Evolutionary conservation across 441 rosid species (phyloP).

Genomic region (Breynia disticha): DNA sequence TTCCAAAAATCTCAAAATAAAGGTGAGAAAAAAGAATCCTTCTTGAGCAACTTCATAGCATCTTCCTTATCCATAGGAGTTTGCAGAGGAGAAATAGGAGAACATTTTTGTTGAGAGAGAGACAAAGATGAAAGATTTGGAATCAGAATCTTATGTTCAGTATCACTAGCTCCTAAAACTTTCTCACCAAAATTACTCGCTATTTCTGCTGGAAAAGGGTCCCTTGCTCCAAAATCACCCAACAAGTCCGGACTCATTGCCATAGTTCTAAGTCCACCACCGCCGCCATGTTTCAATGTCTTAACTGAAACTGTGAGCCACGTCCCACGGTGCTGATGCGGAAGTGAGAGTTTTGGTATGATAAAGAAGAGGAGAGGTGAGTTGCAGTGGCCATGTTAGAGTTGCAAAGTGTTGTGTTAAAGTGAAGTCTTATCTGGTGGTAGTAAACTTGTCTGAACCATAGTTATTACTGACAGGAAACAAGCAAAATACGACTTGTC

Average conservation of each 20-base stretch:
- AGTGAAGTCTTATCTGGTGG: neutral
- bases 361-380: slow-evolving; percentile 12
- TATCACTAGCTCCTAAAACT: slow-evolving; percentile 52
- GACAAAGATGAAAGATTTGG: slow-evolving; percentile 64
- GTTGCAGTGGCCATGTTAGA: slow-evolving; percentile 27
- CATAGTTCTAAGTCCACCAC: slow-evolving; percentile 12
- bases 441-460: no score
- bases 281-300: neutral
- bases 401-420: neutral
- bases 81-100: slow-evolving; percentile 55
- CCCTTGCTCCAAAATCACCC: slow-evolving; percentile 84
- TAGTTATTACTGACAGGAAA: no score
- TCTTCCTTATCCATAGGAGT: slow-evolving; percentile 54
- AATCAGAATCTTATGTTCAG: slow-evolving; percentile 79
- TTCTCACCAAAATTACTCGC: slow-evolving; percentile 75
- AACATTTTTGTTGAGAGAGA: slow-evolving; percentile 53
- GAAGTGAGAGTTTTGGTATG: slow-evolving; percentile 17
- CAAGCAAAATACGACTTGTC: no score
- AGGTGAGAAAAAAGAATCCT: slow-evolving; percentile 32
- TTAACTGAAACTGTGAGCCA: slow-evolving; percentile 8
- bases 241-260: slow-evolving; percentile 33
- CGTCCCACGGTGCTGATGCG: slow-evolving; percentile 6
- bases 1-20: no score
- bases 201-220: slow-evolving; percentile 78
- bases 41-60: slow-evolving; percentile 47